These are phyloP conservation scores for Lactarius pseudohatsudake DNA, from an alignment of 768 basidiomycete genomes.

Conservation along the genomic window DNA sequence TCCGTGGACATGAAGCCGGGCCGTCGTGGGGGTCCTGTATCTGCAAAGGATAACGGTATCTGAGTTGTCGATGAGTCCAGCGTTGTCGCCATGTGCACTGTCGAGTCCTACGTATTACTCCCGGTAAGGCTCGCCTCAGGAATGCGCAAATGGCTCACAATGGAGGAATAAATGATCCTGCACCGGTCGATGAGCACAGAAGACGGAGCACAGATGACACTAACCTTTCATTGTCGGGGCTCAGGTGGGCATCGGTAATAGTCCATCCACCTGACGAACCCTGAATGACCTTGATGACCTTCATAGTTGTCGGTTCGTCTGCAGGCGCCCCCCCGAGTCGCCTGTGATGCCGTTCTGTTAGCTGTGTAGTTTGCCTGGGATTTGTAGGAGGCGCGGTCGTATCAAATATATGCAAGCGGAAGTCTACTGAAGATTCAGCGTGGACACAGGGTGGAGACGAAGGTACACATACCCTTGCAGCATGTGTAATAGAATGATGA, in stretches of 20 bases:
- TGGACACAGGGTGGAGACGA: background rate
- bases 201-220: constrained; percentile 21
- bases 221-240: constrained; percentile 83
- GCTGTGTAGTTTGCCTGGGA: constrained; percentile 27
- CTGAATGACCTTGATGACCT: constrained; percentile 62
- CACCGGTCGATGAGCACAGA: constrained; percentile 16
- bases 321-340: constrained; percentile 31
- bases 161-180: constrained; percentile 92
- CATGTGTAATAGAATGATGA: constrained; percentile 94
- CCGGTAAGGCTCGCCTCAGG: constrained; percentile 17
- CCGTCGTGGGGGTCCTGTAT: constrained; percentile 28
- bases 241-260: constrained; percentile 91
- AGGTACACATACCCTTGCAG: constrained; percentile 57
- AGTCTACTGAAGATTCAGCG: constrained; percentile 53
- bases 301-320: constrained; percentile 51
- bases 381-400: constrained; percentile 51
- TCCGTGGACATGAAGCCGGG: constrained; percentile 40
- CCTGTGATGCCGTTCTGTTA: constrained; percentile 21
- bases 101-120: constrained; percentile 53
- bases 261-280: constrained; percentile 86
- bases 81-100: constrained; percentile 73
- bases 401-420: constrained; percentile 86
- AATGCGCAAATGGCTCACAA: constrained; percentile 47
- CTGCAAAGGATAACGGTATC: constrained; percentile 55
- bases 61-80: constrained; percentile 60